These are phyloP conservation scores for Fusarium brevicatenulatum DNA, from an alignment of 2,329 filamentous ascomycete species.

Conservation along the genomic window DNA sequence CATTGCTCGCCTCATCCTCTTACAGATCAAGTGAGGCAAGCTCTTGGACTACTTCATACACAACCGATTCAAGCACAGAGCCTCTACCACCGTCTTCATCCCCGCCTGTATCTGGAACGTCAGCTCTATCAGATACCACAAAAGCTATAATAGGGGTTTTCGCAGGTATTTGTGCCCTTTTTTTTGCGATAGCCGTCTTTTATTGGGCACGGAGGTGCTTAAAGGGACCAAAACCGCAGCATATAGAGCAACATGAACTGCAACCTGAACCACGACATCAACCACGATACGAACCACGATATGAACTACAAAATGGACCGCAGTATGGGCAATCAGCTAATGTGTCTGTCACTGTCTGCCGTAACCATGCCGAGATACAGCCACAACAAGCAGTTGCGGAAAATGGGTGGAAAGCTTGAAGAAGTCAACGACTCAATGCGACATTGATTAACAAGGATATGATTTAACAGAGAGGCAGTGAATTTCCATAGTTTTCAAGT, in stretches of 20 bases:
- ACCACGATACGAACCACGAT: neutral
- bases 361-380: neutral
- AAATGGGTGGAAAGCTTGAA: neutral
- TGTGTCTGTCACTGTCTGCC: neutral
- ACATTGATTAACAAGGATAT: neutral
- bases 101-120: accelerated
- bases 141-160: neutral
- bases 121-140: neutral
- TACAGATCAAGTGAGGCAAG: neutral
- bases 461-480: neutral
- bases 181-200: neutral
- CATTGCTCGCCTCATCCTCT: neutral
- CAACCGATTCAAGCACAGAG: neutral
- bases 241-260: neutral
- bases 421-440: too few species aligned
- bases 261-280: neutral
- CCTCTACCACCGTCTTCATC: neutral
- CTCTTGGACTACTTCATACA: neutral
- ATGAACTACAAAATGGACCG: neutral
- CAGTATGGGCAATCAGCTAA: neutral
- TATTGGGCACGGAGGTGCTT: accelerated
- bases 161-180: neutral
- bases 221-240: neutral
- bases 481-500: neutral
- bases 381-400: neutral